These are phyloP conservation scores for Zelopaecilomyces penicillatus DNA, from an alignment of 2,329 filamentous ascomycete genomes.

Conservation along the genomic window DNA sequence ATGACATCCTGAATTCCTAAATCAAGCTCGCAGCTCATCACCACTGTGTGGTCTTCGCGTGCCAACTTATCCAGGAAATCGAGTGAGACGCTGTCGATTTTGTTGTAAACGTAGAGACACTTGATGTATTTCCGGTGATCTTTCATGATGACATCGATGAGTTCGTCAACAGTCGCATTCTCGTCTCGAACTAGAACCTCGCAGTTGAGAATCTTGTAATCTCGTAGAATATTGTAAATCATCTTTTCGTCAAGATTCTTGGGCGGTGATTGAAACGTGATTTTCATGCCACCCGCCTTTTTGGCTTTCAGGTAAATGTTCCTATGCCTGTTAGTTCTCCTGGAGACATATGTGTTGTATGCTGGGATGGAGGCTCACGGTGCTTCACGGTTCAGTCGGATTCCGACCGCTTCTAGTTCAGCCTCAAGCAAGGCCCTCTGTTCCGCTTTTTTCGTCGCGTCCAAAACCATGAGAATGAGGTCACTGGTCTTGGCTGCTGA, in stretches of 20 bases:
- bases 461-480: constrained; percentile 90
- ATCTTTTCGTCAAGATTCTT: constrained; percentile 96
- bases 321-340: constrained; percentile 31
- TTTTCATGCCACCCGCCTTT: constrained; percentile 97
- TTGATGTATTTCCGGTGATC: constrained; percentile 96
- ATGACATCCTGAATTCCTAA: constrained; percentile 90
- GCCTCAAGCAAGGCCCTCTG: constrained; percentile 84
- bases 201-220: constrained; percentile 98
- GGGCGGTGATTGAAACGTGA: constrained; percentile 83
- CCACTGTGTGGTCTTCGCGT: constrained; percentile 84
- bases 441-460: constrained; percentile 93
- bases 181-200: constrained; percentile 95
- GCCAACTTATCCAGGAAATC: constrained; percentile 90
- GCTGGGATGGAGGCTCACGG: constrained; percentile 49
- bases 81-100: constrained; percentile 90
- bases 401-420: constrained; percentile 90
- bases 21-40: constrained; percentile 97
- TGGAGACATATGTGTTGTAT: background rate
- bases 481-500: constrained; percentile 98
- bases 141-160: constrained; percentile 99
- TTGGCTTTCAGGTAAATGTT: constrained; percentile 98
- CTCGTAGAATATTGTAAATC: constrained; percentile 91
- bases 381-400: constrained; percentile 82
- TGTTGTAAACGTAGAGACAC: constrained; percentile 98
- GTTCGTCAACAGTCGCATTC: constrained; percentile 90